phyloP scores from a whole-genome alignment of 2,329 filamentous ascomycete genomes.

The Ascochyta clinopodiicola region DNA sequence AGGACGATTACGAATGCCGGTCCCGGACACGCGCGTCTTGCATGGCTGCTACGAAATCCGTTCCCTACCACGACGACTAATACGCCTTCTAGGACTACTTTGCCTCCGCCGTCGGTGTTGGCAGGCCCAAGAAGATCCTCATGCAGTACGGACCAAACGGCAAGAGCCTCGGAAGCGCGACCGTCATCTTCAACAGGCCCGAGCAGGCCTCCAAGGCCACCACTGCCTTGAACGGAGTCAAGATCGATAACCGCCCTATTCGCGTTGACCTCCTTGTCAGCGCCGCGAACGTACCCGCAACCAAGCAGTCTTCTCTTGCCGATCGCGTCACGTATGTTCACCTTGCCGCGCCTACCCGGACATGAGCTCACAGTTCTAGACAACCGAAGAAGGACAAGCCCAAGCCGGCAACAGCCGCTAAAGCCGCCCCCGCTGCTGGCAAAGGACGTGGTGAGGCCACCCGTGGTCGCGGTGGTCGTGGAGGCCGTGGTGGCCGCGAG shows the following conservation, averaged over 20 bases:
- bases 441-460: conserved; percentile 54
- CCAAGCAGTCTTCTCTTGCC: conserved; percentile 73
- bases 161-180: conserved; percentile 88
- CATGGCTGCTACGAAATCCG: conserved; percentile 39
- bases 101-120: conserved; percentile 82
- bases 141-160: conserved; percentile 93
- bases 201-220: conserved; percentile 87
- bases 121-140: conserved; percentile 87
- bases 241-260: conserved; percentile 89
- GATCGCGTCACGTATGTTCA: conserved; percentile 79
- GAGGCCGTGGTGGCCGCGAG: conserved; percentile 51
- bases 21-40: conserved; percentile 37
- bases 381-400: conserved; percentile 66
- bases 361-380: conserved; percentile 46
- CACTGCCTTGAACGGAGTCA: conserved; percentile 81
- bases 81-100: conserved; percentile 92
- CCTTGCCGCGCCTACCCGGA: neutral
- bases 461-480: conserved; percentile 58
- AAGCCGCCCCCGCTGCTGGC: conserved; percentile 61
- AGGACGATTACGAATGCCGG: conserved; percentile 25
- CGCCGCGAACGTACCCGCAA: conserved; percentile 72
- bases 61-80: conserved; percentile 64
- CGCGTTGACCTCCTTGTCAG: conserved; percentile 95
- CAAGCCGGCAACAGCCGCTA: conserved; percentile 80
- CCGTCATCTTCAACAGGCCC: conserved; percentile 81